A percentile compares a stretch with the other conserved stretches of the same genome.
These are phyloP conservation scores for Suillus subalutaceus DNA, from an alignment of 768 basidiomycete genomes.

Conservation along the genomic window DNA sequence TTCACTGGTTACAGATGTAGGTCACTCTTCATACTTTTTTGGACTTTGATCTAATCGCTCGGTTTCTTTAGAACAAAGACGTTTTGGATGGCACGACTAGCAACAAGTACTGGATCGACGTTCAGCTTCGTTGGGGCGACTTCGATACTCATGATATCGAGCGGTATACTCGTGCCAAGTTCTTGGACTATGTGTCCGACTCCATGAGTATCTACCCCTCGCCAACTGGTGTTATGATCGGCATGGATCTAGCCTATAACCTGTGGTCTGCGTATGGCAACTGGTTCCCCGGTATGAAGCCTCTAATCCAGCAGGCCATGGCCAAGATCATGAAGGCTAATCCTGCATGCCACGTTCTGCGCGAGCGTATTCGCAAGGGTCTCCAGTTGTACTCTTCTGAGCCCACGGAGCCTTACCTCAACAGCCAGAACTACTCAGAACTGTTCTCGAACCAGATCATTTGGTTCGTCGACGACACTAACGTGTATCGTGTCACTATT, in stretches of 20 bases:
- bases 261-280: constrained; percentile 98
- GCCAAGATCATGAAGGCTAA: constrained; percentile 99
- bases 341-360: constrained; percentile 94
- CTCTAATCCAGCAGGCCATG: constrained; percentile 98
- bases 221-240: constrained; percentile 98
- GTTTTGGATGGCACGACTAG: constrained; percentile 96
- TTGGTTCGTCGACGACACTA: constrained; percentile 99
- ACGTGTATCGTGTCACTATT: constrained; percentile 99
- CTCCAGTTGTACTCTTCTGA: constrained; percentile 98
- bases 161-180: constrained; percentile 97
- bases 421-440: constrained; percentile 97
- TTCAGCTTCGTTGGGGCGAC: constrained; percentile 96
- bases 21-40: constrained; percentile 25
- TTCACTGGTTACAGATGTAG: constrained; percentile 89
- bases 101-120: constrained; percentile 98
- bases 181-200: constrained; percentile 97
- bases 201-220: constrained; percentile 99
- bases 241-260: constrained; percentile 98
- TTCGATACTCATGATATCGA: constrained; percentile 99
- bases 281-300: constrained; percentile 99
- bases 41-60: constrained; percentile 14
- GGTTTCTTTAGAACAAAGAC: constrained; percentile 72
- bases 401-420: constrained; percentile 98
- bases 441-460: constrained; percentile 98
- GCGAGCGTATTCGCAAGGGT: constrained; percentile 98